Base-by-base conservation (phyloP, 176 grass and related monocot species). In the Eragrostis nindensis region DNA sequence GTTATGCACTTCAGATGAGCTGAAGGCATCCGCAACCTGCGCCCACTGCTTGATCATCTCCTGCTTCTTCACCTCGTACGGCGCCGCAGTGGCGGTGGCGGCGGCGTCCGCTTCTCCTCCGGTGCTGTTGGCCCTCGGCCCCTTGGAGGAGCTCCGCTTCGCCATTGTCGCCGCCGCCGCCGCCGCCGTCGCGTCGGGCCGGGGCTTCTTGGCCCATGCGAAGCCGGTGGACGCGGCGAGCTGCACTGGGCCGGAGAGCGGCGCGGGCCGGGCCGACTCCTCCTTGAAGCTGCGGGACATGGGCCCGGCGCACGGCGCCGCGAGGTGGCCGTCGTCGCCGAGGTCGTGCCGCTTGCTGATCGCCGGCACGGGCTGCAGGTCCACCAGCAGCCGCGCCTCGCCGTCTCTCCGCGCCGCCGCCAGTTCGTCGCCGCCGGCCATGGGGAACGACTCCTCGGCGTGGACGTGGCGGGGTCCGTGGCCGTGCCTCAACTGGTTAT, bases 11-110 rank as follows among this genome's bases (percentile, higher is more conserved):
- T 90, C 80, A 5, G 76, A 89, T 19, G 87, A 70, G 82, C 46
- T 57, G 69, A 89, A 82, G 7, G 89, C 62, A 18, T 82, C 77
- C 48, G 89, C 89, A 1, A 89, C 81, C 68, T 93, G 82, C 60
- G 89, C 82, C 92, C 88, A 93, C 45, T 99, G 90, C 84, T 88
- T 93, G 61, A 91, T 88, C 85, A 86, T 82, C 76, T 73, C 75
- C 68, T 90, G 71, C 82, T 90, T 94, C 78, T 84, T 84, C 45
- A 24, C 80, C 78, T 87, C 83, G 71, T 94, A 88, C 4, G 90
- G 68, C 2, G 69, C 63, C 6, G 68, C 12, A 16, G 47, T 21
- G 40, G 47, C 19, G 32, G 5, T 21, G n/a, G 74, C 15, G 14
- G 59, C 71, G 29, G 71, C 66, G 70, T 82, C 67, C 44, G 8